Evolutionary conservation across 306 rosid species (phyloP).

Genomic region (Gastrolobium bilobum): DNA sequence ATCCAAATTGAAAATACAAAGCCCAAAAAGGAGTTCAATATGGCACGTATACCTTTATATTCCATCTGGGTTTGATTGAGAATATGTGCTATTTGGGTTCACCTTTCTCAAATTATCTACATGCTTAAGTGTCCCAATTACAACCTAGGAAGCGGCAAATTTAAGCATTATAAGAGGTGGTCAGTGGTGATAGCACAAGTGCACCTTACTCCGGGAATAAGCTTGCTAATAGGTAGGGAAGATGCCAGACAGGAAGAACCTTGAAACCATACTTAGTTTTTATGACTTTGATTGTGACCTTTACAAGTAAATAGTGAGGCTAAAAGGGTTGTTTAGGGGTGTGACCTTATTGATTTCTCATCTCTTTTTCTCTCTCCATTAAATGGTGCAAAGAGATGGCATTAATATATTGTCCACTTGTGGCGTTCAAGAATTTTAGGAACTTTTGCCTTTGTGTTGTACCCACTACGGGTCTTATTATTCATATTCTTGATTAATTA

Average conservation of each 20-base stretch:
- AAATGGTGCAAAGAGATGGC: conserved; percentile 22
- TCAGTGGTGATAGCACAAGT: conserved; percentile 19
- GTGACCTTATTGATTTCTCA: background rate
- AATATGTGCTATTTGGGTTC: conserved; percentile 50
- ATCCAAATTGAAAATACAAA: conserved; percentile 53
- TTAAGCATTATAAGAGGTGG: conserved; percentile 49
- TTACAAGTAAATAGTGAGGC: background rate
- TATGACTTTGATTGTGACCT: conserved; percentile 10
- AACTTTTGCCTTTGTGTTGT: conserved; percentile 38
- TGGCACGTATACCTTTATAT: conserved; percentile 72
- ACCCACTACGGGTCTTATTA: conserved; percentile 15
- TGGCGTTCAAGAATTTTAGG: conserved; percentile 45
- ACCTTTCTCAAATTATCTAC: conserved; percentile 35
- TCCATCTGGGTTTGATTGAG: conserved; percentile 56
- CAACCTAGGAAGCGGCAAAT: conserved; percentile 60
- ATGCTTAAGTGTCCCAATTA: conserved; percentile 24
- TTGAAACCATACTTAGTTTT: conserved; percentile 38
- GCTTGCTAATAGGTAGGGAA: conserved; percentile 33
- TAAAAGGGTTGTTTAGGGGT: conserved; percentile 5
- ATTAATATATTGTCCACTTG: conserved; percentile 42
- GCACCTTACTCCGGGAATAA: conserved; percentile 39
- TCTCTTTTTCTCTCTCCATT: background rate
- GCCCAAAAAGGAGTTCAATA: conserved; percentile 50
- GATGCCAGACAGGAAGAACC: conserved; percentile 46
- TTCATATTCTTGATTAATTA: conserved; percentile 21